A percentile compares a stretch with the other conserved stretches of the same genome.
These are phyloP conservation scores for Histomonas meleagridis DNA, from an alignment of 208 protist species.

Conservation along the genomic window DNA sequence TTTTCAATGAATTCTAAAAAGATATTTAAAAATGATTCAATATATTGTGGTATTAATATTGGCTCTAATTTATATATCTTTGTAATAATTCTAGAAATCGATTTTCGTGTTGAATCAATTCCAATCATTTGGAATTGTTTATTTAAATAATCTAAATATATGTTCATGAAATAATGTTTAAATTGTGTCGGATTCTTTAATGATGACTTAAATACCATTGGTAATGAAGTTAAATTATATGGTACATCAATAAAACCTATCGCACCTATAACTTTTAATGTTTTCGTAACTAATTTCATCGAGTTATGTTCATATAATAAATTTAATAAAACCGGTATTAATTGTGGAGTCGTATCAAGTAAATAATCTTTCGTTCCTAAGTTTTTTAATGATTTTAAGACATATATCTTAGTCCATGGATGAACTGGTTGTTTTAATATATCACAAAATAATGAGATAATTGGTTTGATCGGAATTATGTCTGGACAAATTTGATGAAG, in stretches of 20 bases:
- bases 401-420: background rate
- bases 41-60: background rate
- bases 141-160: slow-evolving; percentile 5
- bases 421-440: background rate
- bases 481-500: background rate
- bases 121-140: background rate
- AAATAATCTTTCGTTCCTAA: background rate
- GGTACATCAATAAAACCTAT: background rate
- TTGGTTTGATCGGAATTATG: background rate
- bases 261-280: slow-evolving; percentile 1
- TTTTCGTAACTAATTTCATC: slow-evolving; percentile 12
- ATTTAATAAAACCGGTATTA: background rate
- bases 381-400: slow-evolving; percentile 12
- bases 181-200: background rate
- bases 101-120: background rate
- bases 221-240: background rate
- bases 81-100: background rate
- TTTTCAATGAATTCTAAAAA: background rate
- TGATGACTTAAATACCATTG: background rate
- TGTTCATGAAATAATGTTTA: background rate
- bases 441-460: background rate
- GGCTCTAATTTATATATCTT: background rate
- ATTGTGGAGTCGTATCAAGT: background rate
- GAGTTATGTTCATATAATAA: background rate
- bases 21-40: background rate